These are phyloP conservation scores for Boletus fagicola DNA, from an alignment of 768 basidiomycete genomes.

Conservation along the genomic window DNA sequence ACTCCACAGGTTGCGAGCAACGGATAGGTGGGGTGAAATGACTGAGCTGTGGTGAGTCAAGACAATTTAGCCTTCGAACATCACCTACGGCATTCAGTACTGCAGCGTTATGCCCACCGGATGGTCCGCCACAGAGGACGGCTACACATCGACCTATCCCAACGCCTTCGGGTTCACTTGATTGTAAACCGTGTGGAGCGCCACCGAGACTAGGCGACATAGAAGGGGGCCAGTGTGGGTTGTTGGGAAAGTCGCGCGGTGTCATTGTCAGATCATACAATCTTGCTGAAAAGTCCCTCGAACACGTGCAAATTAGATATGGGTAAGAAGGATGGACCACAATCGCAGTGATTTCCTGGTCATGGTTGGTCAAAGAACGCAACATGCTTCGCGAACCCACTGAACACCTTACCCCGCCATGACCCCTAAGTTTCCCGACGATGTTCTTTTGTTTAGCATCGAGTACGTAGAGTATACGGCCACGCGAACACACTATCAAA, in stretches of 20 bases:
- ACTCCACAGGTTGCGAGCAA: slow-evolving; percentile 79
- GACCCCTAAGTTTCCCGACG: slow-evolving; percentile 57
- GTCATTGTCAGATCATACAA: slow-evolving; percentile 59
- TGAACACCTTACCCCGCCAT: slow-evolving; percentile 61
- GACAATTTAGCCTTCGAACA: neutral
- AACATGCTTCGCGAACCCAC: neutral
- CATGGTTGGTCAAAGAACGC: slow-evolving; percentile 30
- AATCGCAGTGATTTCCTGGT: slow-evolving; percentile 61
- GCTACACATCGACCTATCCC: slow-evolving; percentile 59
- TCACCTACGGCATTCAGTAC: slow-evolving; percentile 60
- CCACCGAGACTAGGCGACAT: slow-evolving; percentile 54
- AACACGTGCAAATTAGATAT: slow-evolving; percentile 67
- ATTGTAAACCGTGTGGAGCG: slow-evolving; percentile 65
- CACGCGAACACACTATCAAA: slow-evolving; percentile 53
- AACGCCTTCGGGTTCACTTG: slow-evolving; percentile 57
- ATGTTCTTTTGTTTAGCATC: slow-evolving; percentile 42
- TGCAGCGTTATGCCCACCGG: slow-evolving; percentile 71
- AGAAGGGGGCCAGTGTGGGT: slow-evolving; percentile 60
- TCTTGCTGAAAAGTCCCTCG: slow-evolving; percentile 65
- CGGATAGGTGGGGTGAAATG: slow-evolving; percentile 64
- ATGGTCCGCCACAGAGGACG: slow-evolving; percentile 65
- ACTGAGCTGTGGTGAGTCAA: slow-evolving; percentile 37
- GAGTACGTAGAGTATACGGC: slow-evolving; percentile 56
- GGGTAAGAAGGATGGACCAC: slow-evolving; percentile 59
- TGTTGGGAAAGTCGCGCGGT: slow-evolving; percentile 37